A percentile compares a stretch with the other conserved stretches of the same genome.
Conservation (phyloP, 2,329 filamentous ascomycete species). For the Fusarium lateritium region DNA sequence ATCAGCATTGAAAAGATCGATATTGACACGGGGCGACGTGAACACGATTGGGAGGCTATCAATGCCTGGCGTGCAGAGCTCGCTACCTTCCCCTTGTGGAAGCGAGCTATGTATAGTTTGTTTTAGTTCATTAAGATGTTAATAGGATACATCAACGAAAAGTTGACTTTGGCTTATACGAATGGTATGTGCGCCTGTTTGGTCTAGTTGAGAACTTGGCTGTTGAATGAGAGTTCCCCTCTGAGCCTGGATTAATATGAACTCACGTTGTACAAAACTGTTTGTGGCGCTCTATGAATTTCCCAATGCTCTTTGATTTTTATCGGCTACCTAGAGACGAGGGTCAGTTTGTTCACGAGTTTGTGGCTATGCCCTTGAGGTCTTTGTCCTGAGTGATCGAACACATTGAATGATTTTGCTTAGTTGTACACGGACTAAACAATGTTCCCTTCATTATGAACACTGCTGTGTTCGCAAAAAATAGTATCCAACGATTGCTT, state of each 20-base stretch:
- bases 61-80: conserved; percentile 65
- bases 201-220: too few species aligned
- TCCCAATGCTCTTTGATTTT: too few species aligned
- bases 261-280: too few species aligned
- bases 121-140: conserved; percentile 7
- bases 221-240: too few species aligned
- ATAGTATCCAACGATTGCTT: background rate
- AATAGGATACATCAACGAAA: background rate
- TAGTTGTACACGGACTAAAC: background rate
- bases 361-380: too few species aligned
- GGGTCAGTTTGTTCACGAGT: too few species aligned
- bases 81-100: conserved; percentile 66
- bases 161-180: background rate
- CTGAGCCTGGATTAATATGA: too few species aligned
- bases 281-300: too few species aligned
- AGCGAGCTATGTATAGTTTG: conserved; percentile 44
- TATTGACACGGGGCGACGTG: conserved; percentile 74
- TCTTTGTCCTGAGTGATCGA: background rate
- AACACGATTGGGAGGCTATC: conserved; percentile 75
- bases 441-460: background rate
- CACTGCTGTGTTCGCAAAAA: background rate
- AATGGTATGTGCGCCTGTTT: too few species aligned
- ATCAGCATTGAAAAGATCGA: conserved; percentile 73
- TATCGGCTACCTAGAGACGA: too few species aligned
- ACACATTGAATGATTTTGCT: background rate